A percentile compares a stretch with the other conserved stretches of the same genome.
These are phyloP conservation scores for Ceratorhiza oryzae-sativae DNA, from an alignment of 1,284 basidiomycete genomes.

Conservation along the genomic window DNA sequence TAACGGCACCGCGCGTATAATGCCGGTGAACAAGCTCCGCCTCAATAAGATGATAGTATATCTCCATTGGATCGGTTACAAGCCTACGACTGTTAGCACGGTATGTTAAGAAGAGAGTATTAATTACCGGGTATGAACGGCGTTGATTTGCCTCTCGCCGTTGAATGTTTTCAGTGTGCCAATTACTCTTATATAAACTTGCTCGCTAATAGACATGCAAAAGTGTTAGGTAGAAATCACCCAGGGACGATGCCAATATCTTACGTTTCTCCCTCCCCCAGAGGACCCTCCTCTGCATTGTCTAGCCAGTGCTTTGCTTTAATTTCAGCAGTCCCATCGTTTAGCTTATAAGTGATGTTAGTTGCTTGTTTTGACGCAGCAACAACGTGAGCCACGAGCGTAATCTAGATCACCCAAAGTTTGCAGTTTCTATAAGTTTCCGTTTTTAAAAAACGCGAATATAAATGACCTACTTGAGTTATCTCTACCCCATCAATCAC, in stretches of 20 bases:
- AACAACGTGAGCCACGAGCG: slow-evolving; percentile 81
- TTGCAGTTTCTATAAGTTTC: not conserved
- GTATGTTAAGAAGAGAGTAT: not conserved
- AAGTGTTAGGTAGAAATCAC: slow-evolving; percentile 1
- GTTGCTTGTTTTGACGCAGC: slow-evolving; percentile 77
- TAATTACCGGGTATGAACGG: slow-evolving; percentile 62
- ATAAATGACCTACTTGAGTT: slow-evolving; percentile 66
- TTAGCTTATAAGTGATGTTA: slow-evolving; percentile 80
- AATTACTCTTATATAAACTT: slow-evolving; percentile 82
- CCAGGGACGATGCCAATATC: slow-evolving; percentile 50
- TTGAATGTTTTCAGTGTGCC: slow-evolving; percentile 91
- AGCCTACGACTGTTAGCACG: slow-evolving; percentile 52
- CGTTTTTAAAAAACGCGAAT: not conserved
- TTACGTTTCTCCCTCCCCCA: slow-evolving; percentile 53
- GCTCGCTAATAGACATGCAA: slow-evolving; percentile 60
- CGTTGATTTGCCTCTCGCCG: slow-evolving; percentile 82
- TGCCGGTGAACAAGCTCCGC: slow-evolving; percentile 59
- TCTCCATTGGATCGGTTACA: slow-evolving; percentile 77
- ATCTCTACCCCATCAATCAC: slow-evolving; percentile 81
- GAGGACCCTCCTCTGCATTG: slow-evolving; percentile 60
- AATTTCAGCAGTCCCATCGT: slow-evolving; percentile 89
- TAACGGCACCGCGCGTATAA: slow-evolving; percentile 55
- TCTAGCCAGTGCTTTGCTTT: slow-evolving; percentile 89
- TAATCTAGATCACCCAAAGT: slow-evolving; percentile 51
- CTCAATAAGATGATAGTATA: slow-evolving; percentile 79